Base-by-base conservation (phyloP, 1,284 basidiomycete species). In the Schizophyllum amplum region DNA sequence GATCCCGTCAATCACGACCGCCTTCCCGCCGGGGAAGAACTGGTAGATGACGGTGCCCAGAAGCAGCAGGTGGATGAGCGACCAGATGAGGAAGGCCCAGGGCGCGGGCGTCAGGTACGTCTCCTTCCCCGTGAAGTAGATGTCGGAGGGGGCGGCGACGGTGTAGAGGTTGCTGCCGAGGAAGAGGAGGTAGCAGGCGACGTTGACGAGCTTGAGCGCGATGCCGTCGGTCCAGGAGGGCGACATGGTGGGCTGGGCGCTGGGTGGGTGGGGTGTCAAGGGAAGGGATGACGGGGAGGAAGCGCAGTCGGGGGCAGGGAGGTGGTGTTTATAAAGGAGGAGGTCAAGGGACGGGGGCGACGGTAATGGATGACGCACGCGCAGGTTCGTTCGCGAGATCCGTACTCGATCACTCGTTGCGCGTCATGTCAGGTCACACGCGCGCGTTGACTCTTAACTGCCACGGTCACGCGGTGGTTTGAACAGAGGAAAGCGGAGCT, bases 91-190 rank as follows among this genome's bases (percentile, higher is more conserved):
- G 74, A 91, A 93, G 1, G 88, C 84, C 84, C 90, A 96, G 26
- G 87, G 84, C 22, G 91, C 90, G 27, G 94, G 94, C 0, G 93
- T 95, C 59, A 97, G 75, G 70, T 94, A 97, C 5, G 93, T 95
- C 65, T 89, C 83, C 69, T 90, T 90, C 54, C 80, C 83, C 60
- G 75, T 71, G 67, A 76, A 82, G 72, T 90, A 90, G 54, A 85
- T 79, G 64, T 82, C 83, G 50, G 80, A 76, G 0, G 87, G 87
- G 0, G 83, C 80, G 1, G 91, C 84, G 60, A 93, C 81, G 50
- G 85, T 86, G 77, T 94, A 96, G 56, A 93, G 79, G 71, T 95
- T 95, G 60, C 86, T 89, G 42, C 91, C 89, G n/a, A 94, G 76
- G 76, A 94, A 92, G 63, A 89, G 72, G 64, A 90, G 75, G 68